Conservation (phyloP, 2,329 filamentous ascomycete species). For the Stemphylium lycopersici region DNA sequence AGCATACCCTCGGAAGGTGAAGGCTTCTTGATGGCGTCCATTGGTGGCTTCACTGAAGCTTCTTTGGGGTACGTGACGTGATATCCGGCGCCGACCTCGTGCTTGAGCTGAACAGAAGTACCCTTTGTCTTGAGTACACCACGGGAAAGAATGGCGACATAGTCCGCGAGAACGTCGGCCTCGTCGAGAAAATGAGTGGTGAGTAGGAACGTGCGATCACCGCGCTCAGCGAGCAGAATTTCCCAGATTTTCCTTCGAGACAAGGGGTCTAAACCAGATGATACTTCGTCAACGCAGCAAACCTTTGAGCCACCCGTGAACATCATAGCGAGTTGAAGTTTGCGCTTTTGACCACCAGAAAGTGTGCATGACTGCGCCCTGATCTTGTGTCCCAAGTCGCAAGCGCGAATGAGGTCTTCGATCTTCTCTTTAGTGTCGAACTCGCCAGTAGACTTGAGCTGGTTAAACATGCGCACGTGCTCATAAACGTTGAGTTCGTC, state of each 20-base stretch:
- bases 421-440: constrained; percentile 65
- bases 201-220: constrained; percentile 79
- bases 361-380: constrained; percentile 76
- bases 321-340: constrained; percentile 94
- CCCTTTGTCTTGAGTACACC: constrained; percentile 82
- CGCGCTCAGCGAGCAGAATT: constrained; percentile 84
- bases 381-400: constrained; percentile 78
- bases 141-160: constrained; percentile 86
- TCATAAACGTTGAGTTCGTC: constrained; percentile 85
- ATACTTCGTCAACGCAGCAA: constrained; percentile 91
- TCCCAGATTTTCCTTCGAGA: constrained; percentile 92
- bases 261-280: constrained; percentile 84
- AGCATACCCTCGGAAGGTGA: constrained; percentile 65
- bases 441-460: constrained; percentile 67
- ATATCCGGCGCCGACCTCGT: constrained; percentile 82
- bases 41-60: constrained; percentile 58
- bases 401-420: constrained; percentile 66
- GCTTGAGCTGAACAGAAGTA: constrained; percentile 84
- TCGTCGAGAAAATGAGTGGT: constrained; percentile 96
- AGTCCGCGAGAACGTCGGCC: constrained; percentile 85
- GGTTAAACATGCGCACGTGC: constrained; percentile 83
- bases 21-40: constrained; percentile 51
- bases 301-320: constrained; percentile 86
- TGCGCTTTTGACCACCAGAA: constrained; percentile 90
- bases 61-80: constrained; percentile 61